Base-by-base conservation (phyloP, 805 yeast genomes). In the Cyberlindnera mrakii region DNA sequence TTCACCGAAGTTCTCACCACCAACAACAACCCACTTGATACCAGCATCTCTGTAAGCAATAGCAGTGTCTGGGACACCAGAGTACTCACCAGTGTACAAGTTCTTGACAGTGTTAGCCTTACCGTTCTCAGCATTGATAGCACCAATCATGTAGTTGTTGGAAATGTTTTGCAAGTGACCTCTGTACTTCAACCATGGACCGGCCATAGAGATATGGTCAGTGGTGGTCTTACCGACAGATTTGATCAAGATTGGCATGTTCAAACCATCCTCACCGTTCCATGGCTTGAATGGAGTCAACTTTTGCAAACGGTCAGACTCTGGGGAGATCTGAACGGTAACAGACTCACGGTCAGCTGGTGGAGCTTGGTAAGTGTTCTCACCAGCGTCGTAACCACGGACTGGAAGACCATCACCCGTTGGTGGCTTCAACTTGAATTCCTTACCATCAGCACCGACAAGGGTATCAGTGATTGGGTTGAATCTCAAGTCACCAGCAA, bases 131-230 rank as follows among this genome's bases (percentile, higher is more conserved):
- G 90, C 90, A 74, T 91, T 91, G 68, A 82, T 90, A 57, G 98
- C 98, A 77, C 99, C 99, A 77, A 91, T 91, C 96, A 91, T 90
- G 76, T 93, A 91, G 80, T 93, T 91, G 81, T 91, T 89, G 57
- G 97, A 89, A 66, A 91, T 93, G 83, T 91, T 91, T 77, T 89
- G 91, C 75, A 91, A 79, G 77, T 91, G 99, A 73, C 99, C 99
- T 79, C 97, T 87, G 91, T 91, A 91, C 77, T 91, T 91, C 80
- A 91, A 85, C 99, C 99, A 91, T 66, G 98, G 97, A 74, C 99
- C 99, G 65, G 99, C 99, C 95, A 88, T 90, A 63, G 98, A 91
- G 63, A 91, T 91, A 75, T 91, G 99, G 76, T 91, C 99, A 59
- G 99, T 91, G 62, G 99, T 91, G 68, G 97, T 90, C 80, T 91